These are phyloP conservation scores for Erythrophleum ivorense DNA, from an alignment of 331 rosid genomes.

Conservation along the genomic window DNA sequence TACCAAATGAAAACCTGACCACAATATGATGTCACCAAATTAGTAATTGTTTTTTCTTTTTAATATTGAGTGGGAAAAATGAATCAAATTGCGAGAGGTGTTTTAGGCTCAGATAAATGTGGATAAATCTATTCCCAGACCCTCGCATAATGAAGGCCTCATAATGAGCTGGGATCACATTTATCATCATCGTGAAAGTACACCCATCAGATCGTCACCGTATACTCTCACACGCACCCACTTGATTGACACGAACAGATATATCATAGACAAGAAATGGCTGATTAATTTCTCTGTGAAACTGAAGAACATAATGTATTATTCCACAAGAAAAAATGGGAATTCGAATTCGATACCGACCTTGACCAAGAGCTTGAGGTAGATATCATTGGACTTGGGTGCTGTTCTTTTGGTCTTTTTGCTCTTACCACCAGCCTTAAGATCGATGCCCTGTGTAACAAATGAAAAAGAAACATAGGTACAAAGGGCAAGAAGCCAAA, in stretches of 20 bases:
- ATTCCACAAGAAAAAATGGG: background rate
- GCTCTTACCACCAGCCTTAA: slow-evolving; percentile 90
- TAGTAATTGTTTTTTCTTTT: background rate
- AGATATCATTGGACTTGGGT: slow-evolving; percentile 89
- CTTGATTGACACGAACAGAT: background rate
- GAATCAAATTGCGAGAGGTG: background rate
- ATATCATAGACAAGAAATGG: background rate
- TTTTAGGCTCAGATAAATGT: slow-evolving; percentile 46
- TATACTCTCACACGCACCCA: background rate
- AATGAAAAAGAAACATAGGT: slow-evolving; percentile 20
- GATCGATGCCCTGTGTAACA: slow-evolving; percentile 77
- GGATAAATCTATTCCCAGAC: slow-evolving; percentile 45
- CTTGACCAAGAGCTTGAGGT: slow-evolving; percentile 68
- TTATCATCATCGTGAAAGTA: slow-evolving; percentile 41
- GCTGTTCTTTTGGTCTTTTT: slow-evolving; percentile 85
- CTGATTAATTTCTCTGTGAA: background rate
- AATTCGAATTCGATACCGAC: background rate
- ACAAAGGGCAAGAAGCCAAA: background rate
- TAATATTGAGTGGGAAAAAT: background rate
- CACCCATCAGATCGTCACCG: background rate
- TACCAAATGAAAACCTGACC: background rate
- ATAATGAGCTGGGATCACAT: slow-evolving; percentile 60
- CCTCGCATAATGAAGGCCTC: slow-evolving; percentile 43
- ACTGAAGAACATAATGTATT: background rate
- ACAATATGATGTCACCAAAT: background rate